Evolutionary conservation across 2,329 filamentous ascomycete genomes (phyloP).

Genomic region (Talaromyces sp.): DNA sequence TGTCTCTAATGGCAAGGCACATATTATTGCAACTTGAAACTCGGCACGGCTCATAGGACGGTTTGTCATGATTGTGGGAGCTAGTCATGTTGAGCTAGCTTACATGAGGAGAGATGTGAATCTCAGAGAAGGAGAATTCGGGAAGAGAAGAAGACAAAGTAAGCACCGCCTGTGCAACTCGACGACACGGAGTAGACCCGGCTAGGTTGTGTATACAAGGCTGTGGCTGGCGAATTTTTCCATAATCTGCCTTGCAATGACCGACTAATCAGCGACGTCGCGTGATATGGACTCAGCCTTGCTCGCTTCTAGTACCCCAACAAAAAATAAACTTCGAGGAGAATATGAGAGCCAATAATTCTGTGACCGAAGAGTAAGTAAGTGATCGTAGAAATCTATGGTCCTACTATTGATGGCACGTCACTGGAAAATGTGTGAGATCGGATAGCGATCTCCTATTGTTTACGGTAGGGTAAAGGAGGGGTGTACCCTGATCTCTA

Average conservation of each 20-base stretch:
- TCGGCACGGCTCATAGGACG: constrained; percentile 10
- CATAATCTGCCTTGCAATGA: background rate
- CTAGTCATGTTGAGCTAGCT: background rate
- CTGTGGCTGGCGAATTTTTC: background rate
- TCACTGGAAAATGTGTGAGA: background rate
- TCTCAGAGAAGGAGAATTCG: background rate
- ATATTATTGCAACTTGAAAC: constrained; percentile 39
- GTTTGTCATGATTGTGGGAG: background rate
- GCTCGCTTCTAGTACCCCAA: background rate
- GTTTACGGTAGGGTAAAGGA: background rate
- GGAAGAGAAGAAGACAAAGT: background rate
- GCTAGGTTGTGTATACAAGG: background rate
- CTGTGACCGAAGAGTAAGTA: background rate
- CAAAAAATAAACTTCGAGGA: background rate
- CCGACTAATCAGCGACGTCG: background rate
- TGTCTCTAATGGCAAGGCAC: constrained; percentile 33
- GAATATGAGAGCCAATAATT: background rate
- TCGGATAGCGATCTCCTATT: background rate
- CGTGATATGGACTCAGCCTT: background rate
- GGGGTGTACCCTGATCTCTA: background rate
- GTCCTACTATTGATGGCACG: background rate
- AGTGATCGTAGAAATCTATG: background rate
- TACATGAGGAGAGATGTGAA: background rate
- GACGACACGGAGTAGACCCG: too few relatives aligned
- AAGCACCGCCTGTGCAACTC: background rate